Evolutionary conservation across 23 red algal genomes (phyloP).

Genomic region (Agarophyton chilense): DNA sequence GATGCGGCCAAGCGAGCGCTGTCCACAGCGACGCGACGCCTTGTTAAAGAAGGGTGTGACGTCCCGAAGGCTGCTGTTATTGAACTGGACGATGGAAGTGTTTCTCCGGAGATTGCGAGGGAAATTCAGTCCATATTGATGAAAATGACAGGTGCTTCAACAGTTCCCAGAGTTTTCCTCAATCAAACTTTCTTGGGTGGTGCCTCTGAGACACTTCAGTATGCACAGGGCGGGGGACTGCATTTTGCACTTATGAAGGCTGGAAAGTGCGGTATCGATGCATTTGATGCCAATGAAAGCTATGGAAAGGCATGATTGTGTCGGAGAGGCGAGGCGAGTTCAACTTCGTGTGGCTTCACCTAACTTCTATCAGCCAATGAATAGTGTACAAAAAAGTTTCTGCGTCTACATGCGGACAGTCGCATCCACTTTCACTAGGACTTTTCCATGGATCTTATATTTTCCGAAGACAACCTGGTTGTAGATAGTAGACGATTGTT

Average conservation of each 20-base stretch:
- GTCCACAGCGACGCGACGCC: neutral
- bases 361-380: no score
- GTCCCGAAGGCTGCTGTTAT: constrained; percentile 27
- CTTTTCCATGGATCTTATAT: no score
- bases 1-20: constrained; percentile 49
- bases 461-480: no score
- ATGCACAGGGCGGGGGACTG: constrained; percentile 41
- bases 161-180: constrained; percentile 59
- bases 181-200: constrained; percentile 52
- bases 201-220: constrained; percentile 41
- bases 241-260: constrained; percentile 56
- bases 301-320: neutral
- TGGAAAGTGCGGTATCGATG: constrained; percentile 15
- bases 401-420: no score
- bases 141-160: constrained; percentile 44
- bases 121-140: constrained; percentile 24
- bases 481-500: no score
- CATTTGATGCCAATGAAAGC: neutral
- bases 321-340: neutral
- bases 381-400: no score
- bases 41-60: constrained; percentile 6
- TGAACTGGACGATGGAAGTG: constrained; percentile 39
- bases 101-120: constrained; percentile 27
- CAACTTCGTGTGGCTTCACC: no score
- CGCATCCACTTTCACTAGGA: no score